Evolutionary conservation across 805 yeast species (phyloP).

Genomic region (Grigorovia jiainica): DNA sequence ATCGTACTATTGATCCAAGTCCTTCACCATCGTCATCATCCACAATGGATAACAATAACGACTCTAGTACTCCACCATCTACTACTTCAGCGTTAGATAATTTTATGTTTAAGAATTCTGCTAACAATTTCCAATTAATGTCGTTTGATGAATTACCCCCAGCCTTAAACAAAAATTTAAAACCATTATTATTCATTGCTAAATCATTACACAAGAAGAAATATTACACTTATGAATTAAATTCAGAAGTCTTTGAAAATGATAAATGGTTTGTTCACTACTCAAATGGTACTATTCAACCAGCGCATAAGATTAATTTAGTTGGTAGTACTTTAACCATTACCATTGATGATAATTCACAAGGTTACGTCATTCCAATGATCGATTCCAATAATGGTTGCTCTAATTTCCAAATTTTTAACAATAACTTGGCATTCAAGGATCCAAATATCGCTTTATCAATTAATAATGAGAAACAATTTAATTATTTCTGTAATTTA

Average conservation of each 20-base stretch:
- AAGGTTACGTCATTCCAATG: neutral
- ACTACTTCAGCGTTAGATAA: neutral
- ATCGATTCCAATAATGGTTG: neutral
- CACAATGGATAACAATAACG: neutral
- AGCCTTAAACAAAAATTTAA: constrained; percentile 6
- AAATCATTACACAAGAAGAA: constrained; percentile 11
- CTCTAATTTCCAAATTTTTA: constrained; percentile 1
- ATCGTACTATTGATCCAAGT: too few species aligned
- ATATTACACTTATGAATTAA: constrained; percentile 8
- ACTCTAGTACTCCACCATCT: neutral
- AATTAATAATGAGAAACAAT: constrained; percentile 1
- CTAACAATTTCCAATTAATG: neutral
- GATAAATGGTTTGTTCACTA: neutral
- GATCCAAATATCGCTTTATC: constrained; percentile 4
- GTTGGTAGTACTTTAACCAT: constrained; percentile 4
- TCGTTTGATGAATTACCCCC: constrained; percentile 9
- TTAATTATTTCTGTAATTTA: constrained; percentile 6
- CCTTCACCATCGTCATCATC: constrained; percentile 1
- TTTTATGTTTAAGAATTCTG: neutral
- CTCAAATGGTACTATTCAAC: neutral
- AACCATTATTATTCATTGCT: constrained; percentile 11
- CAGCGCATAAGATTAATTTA: neutral
- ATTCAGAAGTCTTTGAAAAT: neutral
- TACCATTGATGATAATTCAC: neutral
- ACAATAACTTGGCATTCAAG: constrained; percentile 3